Conservation (phyloP, 148 eudicot genomes). For the Heliosperma pusillum region DNA sequence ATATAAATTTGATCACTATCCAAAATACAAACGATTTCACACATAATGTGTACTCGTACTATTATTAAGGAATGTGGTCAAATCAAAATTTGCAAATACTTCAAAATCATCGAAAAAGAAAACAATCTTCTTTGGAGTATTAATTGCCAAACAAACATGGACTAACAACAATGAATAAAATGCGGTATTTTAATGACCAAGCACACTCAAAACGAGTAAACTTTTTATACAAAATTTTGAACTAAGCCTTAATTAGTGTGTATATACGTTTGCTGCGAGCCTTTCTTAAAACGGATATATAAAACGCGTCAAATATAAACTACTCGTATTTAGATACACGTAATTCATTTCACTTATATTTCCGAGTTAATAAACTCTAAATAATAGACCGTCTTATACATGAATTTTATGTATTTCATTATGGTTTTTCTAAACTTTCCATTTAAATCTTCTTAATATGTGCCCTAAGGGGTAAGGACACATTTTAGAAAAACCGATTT, state of each 20-base stretch:
- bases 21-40: background rate
- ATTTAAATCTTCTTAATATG: too few species aligned
- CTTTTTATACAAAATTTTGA: background rate
- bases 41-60: background rate
- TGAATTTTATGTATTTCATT: too few species aligned
- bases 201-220: background rate
- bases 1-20: background rate
- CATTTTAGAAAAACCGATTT: too few species aligned
- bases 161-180: background rate
- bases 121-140: slow-evolving; percentile 1
- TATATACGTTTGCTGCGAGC: too few species aligned
- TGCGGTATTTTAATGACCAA: slow-evolving; percentile 3
- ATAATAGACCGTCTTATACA: too few species aligned
- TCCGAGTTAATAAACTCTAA: too few species aligned
- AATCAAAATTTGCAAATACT: background rate
- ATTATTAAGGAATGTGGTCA: background rate
- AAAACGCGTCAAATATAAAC: too few species aligned
- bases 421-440: too few species aligned
- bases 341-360: too few species aligned
- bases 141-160: background rate
- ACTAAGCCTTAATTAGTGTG: background rate
- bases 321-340: too few species aligned
- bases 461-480: too few species aligned
- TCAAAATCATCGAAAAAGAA: slow-evolving; percentile 10
- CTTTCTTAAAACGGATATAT: too few species aligned